Conservation (phyloP, 192 early-diverging fungal species). For the Backusella luteola region DNA sequence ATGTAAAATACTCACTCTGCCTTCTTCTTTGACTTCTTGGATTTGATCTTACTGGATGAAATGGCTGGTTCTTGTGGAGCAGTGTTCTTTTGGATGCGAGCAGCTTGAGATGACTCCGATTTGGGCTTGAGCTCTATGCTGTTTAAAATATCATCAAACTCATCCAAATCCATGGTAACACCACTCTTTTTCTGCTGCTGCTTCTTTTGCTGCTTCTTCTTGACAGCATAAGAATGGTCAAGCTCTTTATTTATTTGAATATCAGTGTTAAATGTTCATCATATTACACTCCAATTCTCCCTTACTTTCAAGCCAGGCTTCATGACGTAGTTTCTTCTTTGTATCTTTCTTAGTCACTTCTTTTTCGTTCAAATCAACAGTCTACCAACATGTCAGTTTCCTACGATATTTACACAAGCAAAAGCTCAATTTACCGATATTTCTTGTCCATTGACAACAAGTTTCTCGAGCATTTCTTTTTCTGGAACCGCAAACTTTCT, state of each 20-base stretch:
- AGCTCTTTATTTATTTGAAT: conserved; percentile 38
- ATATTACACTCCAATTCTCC: background rate
- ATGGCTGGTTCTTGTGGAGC: conserved; percentile 18
- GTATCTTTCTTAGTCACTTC: conserved; percentile 11
- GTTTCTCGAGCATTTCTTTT: conserved; percentile 25
- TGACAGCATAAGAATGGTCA: conserved; percentile 45
- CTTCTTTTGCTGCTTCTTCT: conserved; percentile 50
- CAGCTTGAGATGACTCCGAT: conserved; percentile 8
- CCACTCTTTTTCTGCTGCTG: conserved; percentile 44
- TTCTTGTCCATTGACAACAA: conserved; percentile 2
- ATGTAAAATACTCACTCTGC: conserved; percentile 45
- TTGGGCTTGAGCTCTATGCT: conserved; percentile 22
- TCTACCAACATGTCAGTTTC: conserved; percentile 7
- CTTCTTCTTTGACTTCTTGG: conserved; percentile 57
- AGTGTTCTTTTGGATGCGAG: background rate
- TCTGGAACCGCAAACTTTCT: conserved; percentile 27
- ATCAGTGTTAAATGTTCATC: background rate
- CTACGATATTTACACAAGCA: background rate
- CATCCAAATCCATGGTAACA: conserved; percentile 50
- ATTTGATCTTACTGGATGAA: conserved; percentile 26
- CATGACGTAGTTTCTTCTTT: conserved; percentile 55
- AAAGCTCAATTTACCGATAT: background rate
- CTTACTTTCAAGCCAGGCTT: conserved; percentile 63
- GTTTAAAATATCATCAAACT: conserved; percentile 42
- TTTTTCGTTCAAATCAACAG: background rate